Percentiles rank a stretch among this genome's conserved stretches.
Evolutionary conservation across 2,329 filamentous ascomycete genomes (phyloP).

Genomic region (Neopestalotiopsis clavispora): DNA sequence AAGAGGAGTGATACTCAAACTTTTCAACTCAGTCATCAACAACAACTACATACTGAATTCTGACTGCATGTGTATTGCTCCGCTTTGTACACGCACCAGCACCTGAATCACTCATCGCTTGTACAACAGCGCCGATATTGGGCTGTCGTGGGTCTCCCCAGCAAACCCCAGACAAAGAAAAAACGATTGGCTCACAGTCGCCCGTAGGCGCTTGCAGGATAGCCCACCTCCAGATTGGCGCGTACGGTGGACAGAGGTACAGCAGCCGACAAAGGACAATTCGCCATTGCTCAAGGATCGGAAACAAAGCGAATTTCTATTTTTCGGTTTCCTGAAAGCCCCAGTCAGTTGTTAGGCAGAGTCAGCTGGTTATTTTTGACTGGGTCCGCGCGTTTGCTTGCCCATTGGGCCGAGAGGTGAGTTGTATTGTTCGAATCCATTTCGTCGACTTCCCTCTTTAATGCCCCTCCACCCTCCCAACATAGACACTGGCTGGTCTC

Average conservation of each 20-base stretch:
- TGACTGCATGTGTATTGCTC: neutral
- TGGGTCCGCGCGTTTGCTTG: neutral
- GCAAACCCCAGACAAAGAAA: constrained; percentile 21
- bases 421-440: constrained; percentile 1
- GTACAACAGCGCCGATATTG: neutral
- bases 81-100: neutral
- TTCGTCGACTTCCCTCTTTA: constrained; percentile 11
- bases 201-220: constrained; percentile 30
- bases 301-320: constrained; percentile 27
- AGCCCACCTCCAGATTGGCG: constrained; percentile 25
- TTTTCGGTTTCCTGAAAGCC: constrained; percentile 22
- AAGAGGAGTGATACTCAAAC: constrained; percentile 9
- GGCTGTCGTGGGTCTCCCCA: constrained; percentile 9
- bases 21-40: neutral
- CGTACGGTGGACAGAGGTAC: constrained; percentile 17
- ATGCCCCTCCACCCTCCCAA: constrained; percentile 16
- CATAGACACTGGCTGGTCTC: constrained; percentile 31
- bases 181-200: constrained; percentile 32
- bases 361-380: constrained; percentile 19
- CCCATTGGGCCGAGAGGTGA: constrained; percentile 12
- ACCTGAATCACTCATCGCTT: neutral
- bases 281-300: constrained; percentile 21
- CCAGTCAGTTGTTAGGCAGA: constrained; percentile 5
- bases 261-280: constrained; percentile 29
- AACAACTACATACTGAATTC: neutral